Conservation (phyloP, 495 filamentous ascomycete genomes). For the Neohortaea acidophila region DNA sequence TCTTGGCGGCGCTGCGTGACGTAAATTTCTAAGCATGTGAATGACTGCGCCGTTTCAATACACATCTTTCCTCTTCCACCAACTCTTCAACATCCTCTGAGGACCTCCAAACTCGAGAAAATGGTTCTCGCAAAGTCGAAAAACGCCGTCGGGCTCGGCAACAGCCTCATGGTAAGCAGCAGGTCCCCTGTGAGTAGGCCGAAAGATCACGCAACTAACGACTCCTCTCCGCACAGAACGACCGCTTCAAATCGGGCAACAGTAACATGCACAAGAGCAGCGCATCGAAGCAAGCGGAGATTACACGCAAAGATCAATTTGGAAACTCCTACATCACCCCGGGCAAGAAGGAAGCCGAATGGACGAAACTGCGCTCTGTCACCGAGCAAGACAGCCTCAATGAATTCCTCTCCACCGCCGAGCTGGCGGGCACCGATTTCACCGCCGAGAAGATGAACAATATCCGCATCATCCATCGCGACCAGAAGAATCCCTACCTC, state of each 20-base stretch:
- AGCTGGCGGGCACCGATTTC: slow-evolving; percentile 94
- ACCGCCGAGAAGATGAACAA: slow-evolving; percentile 98
- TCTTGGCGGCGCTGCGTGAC: slow-evolving; percentile 2
- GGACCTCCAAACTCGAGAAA: slow-evolving; percentile 20
- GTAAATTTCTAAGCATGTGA: neutral
- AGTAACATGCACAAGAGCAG: slow-evolving; percentile 35
- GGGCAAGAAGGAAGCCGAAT: slow-evolving; percentile 57
- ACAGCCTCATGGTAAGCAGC: slow-evolving; percentile 76
- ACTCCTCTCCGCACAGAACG: slow-evolving; percentile 35
- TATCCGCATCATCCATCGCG: slow-evolving; percentile 91
- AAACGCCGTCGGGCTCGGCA: slow-evolving; percentile 81
- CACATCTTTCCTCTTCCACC: neutral
- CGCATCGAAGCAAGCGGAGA: slow-evolving; percentile 14
- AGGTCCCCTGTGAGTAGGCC: no score
- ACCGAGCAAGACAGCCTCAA: slow-evolving; percentile 95
- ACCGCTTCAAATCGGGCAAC: slow-evolving; percentile 79
- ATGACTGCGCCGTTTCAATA: neutral
- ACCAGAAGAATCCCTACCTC: slow-evolving; percentile 90
- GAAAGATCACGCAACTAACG: neutral
- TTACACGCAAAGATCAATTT: slow-evolving; percentile 16
- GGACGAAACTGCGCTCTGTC: slow-evolving; percentile 95
- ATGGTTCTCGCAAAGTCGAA: slow-evolving; percentile 97
- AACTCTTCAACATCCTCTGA: neutral
- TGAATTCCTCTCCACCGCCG: slow-evolving; percentile 70
- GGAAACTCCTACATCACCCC: slow-evolving; percentile 26